phyloP scores from a whole-genome alignment of 1,139 yeast genomes.

The Debaryomycetaceae sp. region DNA sequence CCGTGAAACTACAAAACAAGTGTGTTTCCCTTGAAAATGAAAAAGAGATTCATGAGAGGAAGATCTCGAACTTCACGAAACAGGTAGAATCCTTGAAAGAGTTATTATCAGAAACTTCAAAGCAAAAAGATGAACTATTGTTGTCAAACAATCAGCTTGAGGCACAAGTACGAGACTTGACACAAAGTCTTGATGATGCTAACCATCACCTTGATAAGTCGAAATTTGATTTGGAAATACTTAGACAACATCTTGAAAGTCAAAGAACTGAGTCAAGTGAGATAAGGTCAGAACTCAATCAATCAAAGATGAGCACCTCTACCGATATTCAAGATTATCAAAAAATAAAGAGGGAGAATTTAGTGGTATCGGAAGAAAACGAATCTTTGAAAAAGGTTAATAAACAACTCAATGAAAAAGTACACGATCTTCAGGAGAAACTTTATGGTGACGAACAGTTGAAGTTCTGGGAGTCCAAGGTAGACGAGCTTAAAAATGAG shows the following conservation, averaged over 20 bases:
- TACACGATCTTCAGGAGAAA: slow-evolving; percentile 35
- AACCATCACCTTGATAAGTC: slow-evolving; percentile 29
- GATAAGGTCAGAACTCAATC: slow-evolving; percentile 33
- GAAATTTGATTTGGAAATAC: slow-evolving; percentile 26
- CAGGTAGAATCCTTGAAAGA: slow-evolving; percentile 52
- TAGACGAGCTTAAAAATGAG: slow-evolving; percentile 25
- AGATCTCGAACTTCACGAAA: slow-evolving; percentile 43
- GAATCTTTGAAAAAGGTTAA: slow-evolving; percentile 38
- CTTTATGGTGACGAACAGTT: slow-evolving; percentile 45
- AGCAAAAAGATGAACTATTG: slow-evolving; percentile 49
- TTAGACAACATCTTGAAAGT: slow-evolving; percentile 35
- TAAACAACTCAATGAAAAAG: slow-evolving; percentile 31
- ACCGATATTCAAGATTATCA: slow-evolving; percentile 36
- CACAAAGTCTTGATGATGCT: slow-evolving; percentile 43
- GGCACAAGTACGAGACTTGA: slow-evolving; percentile 39
- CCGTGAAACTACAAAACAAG: slow-evolving; percentile 39
- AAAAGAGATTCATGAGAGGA: slow-evolving; percentile 41
- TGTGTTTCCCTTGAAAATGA: slow-evolving; percentile 46
- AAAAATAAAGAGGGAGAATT: slow-evolving; percentile 33
- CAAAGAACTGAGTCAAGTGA: slow-evolving; percentile 31
- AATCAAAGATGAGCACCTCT: slow-evolving; percentile 29
- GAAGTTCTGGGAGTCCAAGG: slow-evolving; percentile 43
- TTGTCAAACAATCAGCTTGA: slow-evolving; percentile 47
- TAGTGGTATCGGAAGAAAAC: slow-evolving; percentile 41
- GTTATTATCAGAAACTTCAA: slow-evolving; percentile 46